Conservation (phyloP, 1,284 basidiomycete species). For the Leccinum ponderosum region DNA sequence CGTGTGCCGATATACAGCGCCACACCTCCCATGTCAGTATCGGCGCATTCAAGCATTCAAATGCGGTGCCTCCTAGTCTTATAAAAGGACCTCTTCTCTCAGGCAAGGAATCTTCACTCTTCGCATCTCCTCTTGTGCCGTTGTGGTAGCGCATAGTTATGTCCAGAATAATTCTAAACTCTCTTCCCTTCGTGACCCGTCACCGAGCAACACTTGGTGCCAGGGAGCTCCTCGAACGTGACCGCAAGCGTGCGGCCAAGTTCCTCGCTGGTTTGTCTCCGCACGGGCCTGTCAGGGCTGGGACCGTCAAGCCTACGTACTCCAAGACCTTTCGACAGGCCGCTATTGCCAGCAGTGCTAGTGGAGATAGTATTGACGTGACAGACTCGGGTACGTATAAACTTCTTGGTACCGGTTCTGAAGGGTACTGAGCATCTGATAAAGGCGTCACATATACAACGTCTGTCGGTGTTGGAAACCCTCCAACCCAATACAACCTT, state of each 20-base stretch:
- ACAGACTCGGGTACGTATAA: constrained; percentile 48
- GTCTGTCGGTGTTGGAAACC: constrained; percentile 47
- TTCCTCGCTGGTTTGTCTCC: constrained; percentile 49
- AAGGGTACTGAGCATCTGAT: constrained; percentile 8
- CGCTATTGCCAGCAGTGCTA: not conserved
- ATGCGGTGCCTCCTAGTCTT: constrained; percentile 7
- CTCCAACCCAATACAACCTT: constrained; percentile 44
- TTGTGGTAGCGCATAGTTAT: constrained; percentile 5
- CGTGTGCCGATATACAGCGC: not conserved
- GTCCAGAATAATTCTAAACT: constrained; percentile 34
- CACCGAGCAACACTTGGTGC: constrained; percentile 38
- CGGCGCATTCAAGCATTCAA: not conserved
- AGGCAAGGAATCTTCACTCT: not conserved
- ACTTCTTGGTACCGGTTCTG: not conserved
- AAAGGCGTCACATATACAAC: constrained; percentile 46
- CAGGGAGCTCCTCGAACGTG: constrained; percentile 50
- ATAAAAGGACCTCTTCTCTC: constrained; percentile 20
- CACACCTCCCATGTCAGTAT: not conserved
- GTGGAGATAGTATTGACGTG: constrained; percentile 45
- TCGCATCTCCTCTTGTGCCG: too few relatives aligned
- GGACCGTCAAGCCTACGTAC: not conserved
- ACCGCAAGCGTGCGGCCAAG: constrained; percentile 54
- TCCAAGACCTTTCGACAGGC: constrained; percentile 2
- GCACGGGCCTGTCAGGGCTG: constrained; percentile 43
- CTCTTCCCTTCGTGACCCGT: constrained; percentile 47